phyloP scores from a whole-genome alignment of 1,284 basidiomycete species.

The Cutaneotrichosporon arboriforme region DNA sequence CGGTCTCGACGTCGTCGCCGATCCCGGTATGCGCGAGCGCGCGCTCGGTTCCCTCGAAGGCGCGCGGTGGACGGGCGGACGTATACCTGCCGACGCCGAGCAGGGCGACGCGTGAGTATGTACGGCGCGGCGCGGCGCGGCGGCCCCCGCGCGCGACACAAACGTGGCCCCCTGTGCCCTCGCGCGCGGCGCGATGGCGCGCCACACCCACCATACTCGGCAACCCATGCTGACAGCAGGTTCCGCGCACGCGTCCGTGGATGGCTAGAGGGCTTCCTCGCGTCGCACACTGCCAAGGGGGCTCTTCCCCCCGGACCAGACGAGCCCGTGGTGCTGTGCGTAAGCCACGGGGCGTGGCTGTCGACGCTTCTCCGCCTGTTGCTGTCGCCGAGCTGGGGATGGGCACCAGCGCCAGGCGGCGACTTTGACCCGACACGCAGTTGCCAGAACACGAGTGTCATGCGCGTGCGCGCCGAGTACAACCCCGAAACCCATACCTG shows the following conservation, averaged over 20 bases:
- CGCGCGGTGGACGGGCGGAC: constrained; percentile 19
- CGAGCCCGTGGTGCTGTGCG: constrained; percentile 24
- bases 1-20: constrained; percentile 13
- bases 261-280: constrained; percentile 22
- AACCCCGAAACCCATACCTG: constrained; percentile 6
- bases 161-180: neutral
- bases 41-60: constrained; percentile 36
- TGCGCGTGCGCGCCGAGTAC: constrained; percentile 21
- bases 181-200: neutral
- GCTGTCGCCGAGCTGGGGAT: constrained; percentile 8
- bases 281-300: constrained; percentile 1
- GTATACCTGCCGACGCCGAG: constrained; percentile 31
- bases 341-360: constrained; percentile 44
- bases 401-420: constrained; percentile 10
- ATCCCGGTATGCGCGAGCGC: constrained; percentile 31
- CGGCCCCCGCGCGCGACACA: too few species aligned
- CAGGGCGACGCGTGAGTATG: constrained; percentile 21
- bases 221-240: constrained; percentile 4
- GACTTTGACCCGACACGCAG: constrained; percentile 11
- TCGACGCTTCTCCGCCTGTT: constrained; percentile 23
- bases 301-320: neutral
- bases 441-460: constrained; percentile 34
- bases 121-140: neutral
- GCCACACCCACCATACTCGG: neutral
- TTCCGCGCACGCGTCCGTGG: constrained; percentile 15